phyloP scores from a whole-genome alignment of 768 basidiomycete species.

The Naganishia vishniacii region DNA sequence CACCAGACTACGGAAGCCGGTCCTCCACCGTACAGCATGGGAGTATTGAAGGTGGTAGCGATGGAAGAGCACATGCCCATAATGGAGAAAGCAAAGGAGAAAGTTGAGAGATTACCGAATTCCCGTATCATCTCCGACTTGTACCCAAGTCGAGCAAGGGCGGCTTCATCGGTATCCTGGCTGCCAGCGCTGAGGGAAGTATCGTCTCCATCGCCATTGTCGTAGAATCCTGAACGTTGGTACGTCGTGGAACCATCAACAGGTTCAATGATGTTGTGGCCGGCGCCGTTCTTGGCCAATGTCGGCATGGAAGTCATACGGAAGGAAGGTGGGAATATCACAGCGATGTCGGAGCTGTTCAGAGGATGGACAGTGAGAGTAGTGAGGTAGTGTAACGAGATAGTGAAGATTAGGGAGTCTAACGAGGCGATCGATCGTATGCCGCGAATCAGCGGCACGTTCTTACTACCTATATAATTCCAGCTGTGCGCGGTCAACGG shows the following conservation, averaged over 20 bases:
- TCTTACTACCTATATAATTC: too few species aligned
- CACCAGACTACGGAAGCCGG: conserved; percentile 51
- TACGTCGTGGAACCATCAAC: conserved; percentile 8
- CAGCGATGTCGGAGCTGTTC: too few species aligned
- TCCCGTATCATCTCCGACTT: conserved; percentile 64
- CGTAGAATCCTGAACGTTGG: conserved; percentile 11
- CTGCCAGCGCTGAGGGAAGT: conserved; percentile 9
- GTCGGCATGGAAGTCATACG: conserved; percentile 1
- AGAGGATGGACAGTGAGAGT: too few species aligned
- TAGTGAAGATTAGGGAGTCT: too few species aligned
- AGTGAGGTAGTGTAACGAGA: too few species aligned
- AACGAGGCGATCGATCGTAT: too few species aligned
- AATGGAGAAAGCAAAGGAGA: conserved; percentile 46
- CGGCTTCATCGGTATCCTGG: conserved; percentile 24
- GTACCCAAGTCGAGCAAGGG: conserved; percentile 31
- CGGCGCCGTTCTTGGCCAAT: conserved; percentile 1
- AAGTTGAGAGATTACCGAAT: conserved; percentile 53
- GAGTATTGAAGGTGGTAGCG: conserved; percentile 51
- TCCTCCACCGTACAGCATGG: conserved; percentile 47
- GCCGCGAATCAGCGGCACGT: neutral
- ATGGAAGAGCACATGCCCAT: conserved; percentile 39
- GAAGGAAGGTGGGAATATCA: too few species aligned
- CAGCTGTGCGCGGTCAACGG: neutral
- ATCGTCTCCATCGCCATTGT: conserved; percentile 9
- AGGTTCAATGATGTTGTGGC: neutral